Conservation (phyloP, 768 basidiomycete species). For the Xerocomellus chrysenteron region DNA sequence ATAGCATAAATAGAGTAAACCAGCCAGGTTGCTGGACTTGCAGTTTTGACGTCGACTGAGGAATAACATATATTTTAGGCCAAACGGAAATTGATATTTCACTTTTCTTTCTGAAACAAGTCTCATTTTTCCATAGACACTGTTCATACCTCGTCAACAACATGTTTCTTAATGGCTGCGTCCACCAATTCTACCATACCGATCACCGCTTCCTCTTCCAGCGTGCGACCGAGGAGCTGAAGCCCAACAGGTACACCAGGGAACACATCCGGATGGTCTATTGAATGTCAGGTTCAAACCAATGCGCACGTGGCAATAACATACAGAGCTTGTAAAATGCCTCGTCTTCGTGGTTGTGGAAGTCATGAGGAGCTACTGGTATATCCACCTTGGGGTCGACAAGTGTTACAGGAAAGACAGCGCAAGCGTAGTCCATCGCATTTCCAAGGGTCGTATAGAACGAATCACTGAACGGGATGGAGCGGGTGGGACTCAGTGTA, state of each 20-base stretch:
- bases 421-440: slow-evolving; percentile 43
- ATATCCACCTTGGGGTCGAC: slow-evolving; percentile 44
- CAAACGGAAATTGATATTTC: background rate
- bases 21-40: background rate
- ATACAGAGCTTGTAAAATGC: slow-evolving; percentile 45
- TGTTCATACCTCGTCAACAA: background rate
- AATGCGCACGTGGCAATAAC: slow-evolving; percentile 12
- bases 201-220: slow-evolving; percentile 55
- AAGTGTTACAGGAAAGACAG: slow-evolving; percentile 47
- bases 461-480: slow-evolving; percentile 28
- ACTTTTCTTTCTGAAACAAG: background rate
- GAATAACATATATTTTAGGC: background rate
- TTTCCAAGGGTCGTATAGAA: slow-evolving; percentile 51
- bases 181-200: slow-evolving; percentile 47
- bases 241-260: slow-evolving; percentile 46
- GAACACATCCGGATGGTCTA: slow-evolving; percentile 47
- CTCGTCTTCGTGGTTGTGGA: slow-evolving; percentile 44
- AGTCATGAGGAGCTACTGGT: slow-evolving; percentile 36
- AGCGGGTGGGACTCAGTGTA: slow-evolving; percentile 16
- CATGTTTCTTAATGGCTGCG: slow-evolving; percentile 32
- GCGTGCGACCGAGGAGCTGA: slow-evolving; percentile 47
- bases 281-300: background rate
- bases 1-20: background rate
- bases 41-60: background rate
- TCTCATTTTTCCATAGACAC: background rate